Evolutionary conservation across 2,329 filamentous ascomycete genomes (phyloP).

Genomic region (Eurotiales sp.): DNA sequence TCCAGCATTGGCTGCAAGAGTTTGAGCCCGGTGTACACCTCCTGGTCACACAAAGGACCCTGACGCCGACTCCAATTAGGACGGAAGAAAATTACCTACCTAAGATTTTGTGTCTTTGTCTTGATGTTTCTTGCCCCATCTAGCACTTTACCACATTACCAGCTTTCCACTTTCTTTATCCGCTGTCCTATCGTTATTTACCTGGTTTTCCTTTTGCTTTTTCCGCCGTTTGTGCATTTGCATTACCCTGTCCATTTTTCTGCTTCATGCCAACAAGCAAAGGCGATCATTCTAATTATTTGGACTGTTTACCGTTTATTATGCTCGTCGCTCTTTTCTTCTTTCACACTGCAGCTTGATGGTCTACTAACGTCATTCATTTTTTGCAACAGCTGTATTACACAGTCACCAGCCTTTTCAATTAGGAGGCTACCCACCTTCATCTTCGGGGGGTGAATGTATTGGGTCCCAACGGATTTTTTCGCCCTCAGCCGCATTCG

Average conservation of each 20-base stretch:
- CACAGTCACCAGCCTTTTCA: constrained; percentile 32
- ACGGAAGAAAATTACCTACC: too few species aligned
- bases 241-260: not conserved
- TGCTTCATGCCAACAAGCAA: not conserved
- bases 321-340: constrained; percentile 11
- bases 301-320: constrained; percentile 12
- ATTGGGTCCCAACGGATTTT: constrained; percentile 28
- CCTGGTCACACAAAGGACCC: constrained; percentile 15
- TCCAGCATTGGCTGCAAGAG: constrained; percentile 6
- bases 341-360: constrained; percentile 12
- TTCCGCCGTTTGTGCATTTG: not conserved
- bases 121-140: not conserved
- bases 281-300: not conserved
- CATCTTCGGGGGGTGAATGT: constrained; percentile 39
- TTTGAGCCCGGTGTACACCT: constrained; percentile 13
- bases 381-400: constrained; percentile 29
- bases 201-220: not conserved
- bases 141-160: too few species aligned
- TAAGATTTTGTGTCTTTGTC: not conserved
- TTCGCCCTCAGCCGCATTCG: constrained; percentile 32
- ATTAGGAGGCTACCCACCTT: constrained; percentile 35
- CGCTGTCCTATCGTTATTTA: not conserved
- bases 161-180: not conserved
- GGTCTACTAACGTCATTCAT: not conserved
- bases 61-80: constrained; percentile 10